A percentile compares a stretch with the other conserved stretches of the same genome.
phyloP scores from a whole-genome alignment of 305 asterid species.

The Solanum hybrid region DNA sequence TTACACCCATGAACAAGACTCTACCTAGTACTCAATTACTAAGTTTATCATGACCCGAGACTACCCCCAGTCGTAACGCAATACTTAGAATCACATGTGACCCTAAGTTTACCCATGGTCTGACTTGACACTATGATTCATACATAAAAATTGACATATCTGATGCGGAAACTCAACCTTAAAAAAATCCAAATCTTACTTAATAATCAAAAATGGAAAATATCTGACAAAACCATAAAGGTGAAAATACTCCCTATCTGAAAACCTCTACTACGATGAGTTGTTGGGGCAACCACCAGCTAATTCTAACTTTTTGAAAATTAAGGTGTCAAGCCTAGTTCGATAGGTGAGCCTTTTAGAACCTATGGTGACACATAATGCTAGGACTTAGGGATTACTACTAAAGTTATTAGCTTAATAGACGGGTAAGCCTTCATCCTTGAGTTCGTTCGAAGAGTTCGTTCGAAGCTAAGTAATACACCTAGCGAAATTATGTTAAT shows the following conservation, averaged over 20 bases:
- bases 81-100: not conserved
- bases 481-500: not conserved
- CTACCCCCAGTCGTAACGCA: not conserved
- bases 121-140: not conserved
- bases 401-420: not conserved
- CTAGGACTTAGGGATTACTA: not conserved
- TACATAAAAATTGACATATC: not conserved
- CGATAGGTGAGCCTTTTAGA: not conserved
- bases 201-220: too few species aligned
- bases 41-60: not conserved
- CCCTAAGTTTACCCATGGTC: not conserved
- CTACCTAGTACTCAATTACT: not conserved
- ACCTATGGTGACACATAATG: not conserved
- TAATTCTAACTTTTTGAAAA: not conserved
- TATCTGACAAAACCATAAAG: not conserved
- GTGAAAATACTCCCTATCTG: not conserved
- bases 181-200: not conserved
- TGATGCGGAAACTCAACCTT: not conserved
- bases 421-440: not conserved
- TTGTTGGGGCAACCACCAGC: not conserved
- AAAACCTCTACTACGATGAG: not conserved
- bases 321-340: not conserved
- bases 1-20: not conserved
- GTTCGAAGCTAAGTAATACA: not conserved
- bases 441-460: too few species aligned